Evolutionary conservation across 805 yeast species (phyloP).

Genomic region (Phaffomyces opuntiae): DNA sequence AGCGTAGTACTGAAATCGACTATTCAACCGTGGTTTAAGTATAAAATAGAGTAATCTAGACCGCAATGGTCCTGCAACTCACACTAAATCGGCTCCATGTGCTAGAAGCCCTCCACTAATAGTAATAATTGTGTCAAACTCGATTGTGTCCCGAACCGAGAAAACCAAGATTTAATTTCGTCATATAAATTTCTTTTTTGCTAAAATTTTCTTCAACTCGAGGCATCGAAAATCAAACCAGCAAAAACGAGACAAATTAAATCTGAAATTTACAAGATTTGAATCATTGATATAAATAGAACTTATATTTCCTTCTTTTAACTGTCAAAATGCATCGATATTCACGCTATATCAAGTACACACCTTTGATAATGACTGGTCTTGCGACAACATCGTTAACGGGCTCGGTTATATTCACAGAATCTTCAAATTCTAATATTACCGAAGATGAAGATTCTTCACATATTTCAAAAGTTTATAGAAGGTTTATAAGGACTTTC

Average conservation of each 20-base stretch:
- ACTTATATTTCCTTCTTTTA: not conserved
- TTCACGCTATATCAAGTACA: constrained; percentile 3
- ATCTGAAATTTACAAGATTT: not conserved
- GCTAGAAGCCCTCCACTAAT: too few species aligned
- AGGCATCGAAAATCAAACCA: too few species aligned
- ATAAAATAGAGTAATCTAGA: too few species aligned
- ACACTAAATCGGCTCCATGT: too few species aligned
- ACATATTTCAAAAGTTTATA: constrained; percentile 4
- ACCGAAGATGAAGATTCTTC: constrained; percentile 8
- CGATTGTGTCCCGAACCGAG: not conserved
- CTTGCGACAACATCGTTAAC: constrained; percentile 3
- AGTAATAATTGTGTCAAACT: not conserved
- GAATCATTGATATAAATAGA: not conserved
- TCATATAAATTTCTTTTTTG: not conserved
- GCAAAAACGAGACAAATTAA: not conserved
- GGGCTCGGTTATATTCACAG: constrained; percentile 7
- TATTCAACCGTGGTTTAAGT: too few species aligned
- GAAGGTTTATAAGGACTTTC: constrained; percentile 5
- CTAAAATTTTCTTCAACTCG: not conserved
- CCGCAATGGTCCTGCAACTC: too few species aligned
- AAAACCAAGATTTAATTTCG: not conserved
- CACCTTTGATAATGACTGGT: constrained; percentile 8
- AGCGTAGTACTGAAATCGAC: too few species aligned
- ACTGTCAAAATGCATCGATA: not conserved
- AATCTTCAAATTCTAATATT: constrained; percentile 5